phyloP scores from a whole-genome alignment of 2,329 filamentous ascomycete species.

The Teratosphaeria viscida region DNA sequence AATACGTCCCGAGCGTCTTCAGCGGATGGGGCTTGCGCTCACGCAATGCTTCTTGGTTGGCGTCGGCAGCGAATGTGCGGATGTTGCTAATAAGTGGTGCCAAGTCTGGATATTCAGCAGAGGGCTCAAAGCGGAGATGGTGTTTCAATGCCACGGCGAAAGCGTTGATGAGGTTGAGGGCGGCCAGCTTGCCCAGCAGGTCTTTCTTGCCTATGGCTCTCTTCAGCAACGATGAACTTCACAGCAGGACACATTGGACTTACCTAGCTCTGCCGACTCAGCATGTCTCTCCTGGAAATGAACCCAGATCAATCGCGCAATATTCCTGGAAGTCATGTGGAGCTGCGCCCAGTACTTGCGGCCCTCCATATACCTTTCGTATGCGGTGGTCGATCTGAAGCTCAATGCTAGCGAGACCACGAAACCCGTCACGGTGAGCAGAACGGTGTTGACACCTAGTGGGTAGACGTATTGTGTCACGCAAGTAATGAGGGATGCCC shows the following conservation, averaged over 20 bases:
- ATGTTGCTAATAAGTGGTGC: constrained; percentile 59
- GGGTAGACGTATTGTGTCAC: constrained; percentile 39
- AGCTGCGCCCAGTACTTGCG: constrained; percentile 54
- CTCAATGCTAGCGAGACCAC: constrained; percentile 69
- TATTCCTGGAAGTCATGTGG: constrained; percentile 44
- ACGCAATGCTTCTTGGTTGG: constrained; percentile 36
- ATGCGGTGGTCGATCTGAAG: constrained; percentile 66
- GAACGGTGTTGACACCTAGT: constrained; percentile 50
- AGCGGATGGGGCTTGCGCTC: constrained; percentile 21
- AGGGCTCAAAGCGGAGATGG: constrained; percentile 73
- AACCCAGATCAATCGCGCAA: constrained; percentile 70
- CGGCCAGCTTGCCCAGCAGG: constrained; percentile 59
- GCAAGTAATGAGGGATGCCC: constrained; percentile 56
- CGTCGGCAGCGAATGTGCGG: constrained; percentile 60
- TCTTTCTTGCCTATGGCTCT: constrained; percentile 45
- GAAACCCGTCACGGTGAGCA: constrained; percentile 71
- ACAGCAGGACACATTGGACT: neutral
- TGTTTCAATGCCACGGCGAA: constrained; percentile 74
- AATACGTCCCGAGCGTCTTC: constrained; percentile 49
- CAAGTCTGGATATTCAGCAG: constrained; percentile 65
- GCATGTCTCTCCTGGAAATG: constrained; percentile 54
- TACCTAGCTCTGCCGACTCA: constrained; percentile 31
- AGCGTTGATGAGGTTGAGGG: constrained; percentile 67
- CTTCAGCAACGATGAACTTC: neutral
- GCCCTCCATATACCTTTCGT: constrained; percentile 54